These are phyloP conservation scores for Penicillium sp. DNA, from an alignment of 2,329 filamentous ascomycete species.

Conservation along the genomic window DNA sequence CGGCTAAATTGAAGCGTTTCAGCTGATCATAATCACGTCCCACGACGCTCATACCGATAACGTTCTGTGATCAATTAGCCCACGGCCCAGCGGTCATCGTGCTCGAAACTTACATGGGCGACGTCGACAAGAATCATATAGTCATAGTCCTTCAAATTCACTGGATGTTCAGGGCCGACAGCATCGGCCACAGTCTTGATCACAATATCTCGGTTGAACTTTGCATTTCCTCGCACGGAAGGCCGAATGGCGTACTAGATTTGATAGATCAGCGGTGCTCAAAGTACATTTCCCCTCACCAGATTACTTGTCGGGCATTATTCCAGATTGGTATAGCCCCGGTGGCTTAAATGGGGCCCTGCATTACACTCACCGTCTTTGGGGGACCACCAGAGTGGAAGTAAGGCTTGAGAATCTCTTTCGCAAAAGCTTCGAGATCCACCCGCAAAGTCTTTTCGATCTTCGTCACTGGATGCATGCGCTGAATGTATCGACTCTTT, in stretches of 20 bases:
- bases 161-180: conserved; percentile 60
- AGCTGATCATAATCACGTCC: conserved; percentile 61
- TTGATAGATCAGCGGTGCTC: conserved; percentile 1
- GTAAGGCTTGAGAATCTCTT: conserved; percentile 59
- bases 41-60: conserved; percentile 66
- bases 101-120: conserved; percentile 54
- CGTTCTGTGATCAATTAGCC: conserved; percentile 50
- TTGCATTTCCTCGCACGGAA: conserved; percentile 61
- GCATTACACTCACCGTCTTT: conserved; percentile 52
- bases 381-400: conserved; percentile 56
- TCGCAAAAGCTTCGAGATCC: conserved; percentile 59
- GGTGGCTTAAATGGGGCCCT: background rate
- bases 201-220: conserved; percentile 58
- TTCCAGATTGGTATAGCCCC: conserved; percentile 1
- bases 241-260: conserved; percentile 64
- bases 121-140: conserved; percentile 63
- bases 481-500: conserved; percentile 60
- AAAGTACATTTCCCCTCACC: conserved; percentile 1
- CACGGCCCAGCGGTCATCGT: conserved; percentile 1
- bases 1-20: conserved; percentile 65
- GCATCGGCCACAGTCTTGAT: conserved; percentile 61
- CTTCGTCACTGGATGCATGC: conserved; percentile 61
- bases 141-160: conserved; percentile 64
- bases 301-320: conserved; percentile 1
- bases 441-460: conserved; percentile 60